Conservation (phyloP, 1,139 yeast genomes). For the Pneumocystis murina region DNA sequence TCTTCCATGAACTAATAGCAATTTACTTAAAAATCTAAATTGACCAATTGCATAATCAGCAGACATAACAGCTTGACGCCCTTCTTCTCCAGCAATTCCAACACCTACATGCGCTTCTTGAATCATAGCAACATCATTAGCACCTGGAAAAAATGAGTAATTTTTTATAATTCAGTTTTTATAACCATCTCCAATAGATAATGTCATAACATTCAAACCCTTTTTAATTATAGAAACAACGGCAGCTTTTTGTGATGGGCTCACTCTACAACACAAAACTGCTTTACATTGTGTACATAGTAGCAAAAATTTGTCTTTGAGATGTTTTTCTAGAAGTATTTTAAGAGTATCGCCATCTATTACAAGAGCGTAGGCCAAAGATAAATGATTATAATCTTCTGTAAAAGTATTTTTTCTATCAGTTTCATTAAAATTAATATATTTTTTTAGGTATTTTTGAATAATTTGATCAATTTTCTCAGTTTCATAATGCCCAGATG, state of each 20-base stretch:
- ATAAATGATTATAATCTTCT: slow-evolving; percentile 64
- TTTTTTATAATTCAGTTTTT: background rate
- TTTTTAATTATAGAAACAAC: slow-evolving; percentile 82
- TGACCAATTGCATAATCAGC: slow-evolving; percentile 95
- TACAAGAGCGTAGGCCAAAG: slow-evolving; percentile 62
- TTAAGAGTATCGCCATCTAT: slow-evolving; percentile 89
- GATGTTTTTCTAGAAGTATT: slow-evolving; percentile 43
- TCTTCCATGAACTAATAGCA: slow-evolving; percentile 81
- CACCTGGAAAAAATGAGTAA: slow-evolving; percentile 34
- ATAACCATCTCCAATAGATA: slow-evolving; percentile 70
- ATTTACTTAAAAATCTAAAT: slow-evolving; percentile 64
- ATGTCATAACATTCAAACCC: slow-evolving; percentile 68
- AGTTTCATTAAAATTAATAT: slow-evolving; percentile 53
- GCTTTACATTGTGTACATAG: slow-evolving; percentile 89
- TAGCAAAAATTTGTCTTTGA: slow-evolving; percentile 53
- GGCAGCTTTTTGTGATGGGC: slow-evolving; percentile 93
- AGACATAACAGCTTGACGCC: slow-evolving; percentile 95
- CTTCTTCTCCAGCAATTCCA: slow-evolving; percentile 97
- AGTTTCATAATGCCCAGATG: slow-evolving; percentile 31
- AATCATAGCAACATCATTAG: slow-evolving; percentile 97
- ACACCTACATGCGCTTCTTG: slow-evolving; percentile 97
- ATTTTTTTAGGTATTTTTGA: slow-evolving; percentile 42
- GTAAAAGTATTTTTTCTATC: slow-evolving; percentile 46
- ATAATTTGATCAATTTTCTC: slow-evolving; percentile 43
- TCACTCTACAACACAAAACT: slow-evolving; percentile 87